phyloP scores from a whole-genome alignment of 306 rosid species.

The Bauhinia variegata region DNA sequence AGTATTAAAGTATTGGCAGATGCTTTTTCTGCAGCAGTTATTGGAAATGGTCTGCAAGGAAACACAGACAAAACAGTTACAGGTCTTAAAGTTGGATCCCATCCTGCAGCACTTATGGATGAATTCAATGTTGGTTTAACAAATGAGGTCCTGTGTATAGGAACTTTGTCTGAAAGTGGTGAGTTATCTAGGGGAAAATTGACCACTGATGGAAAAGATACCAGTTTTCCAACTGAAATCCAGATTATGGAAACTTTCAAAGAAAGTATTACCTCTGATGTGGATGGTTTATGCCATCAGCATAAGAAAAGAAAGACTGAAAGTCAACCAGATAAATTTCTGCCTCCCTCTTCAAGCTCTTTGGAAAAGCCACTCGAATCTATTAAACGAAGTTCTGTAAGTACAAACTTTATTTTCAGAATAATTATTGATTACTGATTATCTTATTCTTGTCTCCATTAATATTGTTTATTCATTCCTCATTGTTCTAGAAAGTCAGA shows the following conservation, averaged over 20 bases:
- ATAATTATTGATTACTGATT: neutral
- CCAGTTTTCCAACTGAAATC: conserved; percentile 38
- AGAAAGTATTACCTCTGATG: conserved; percentile 34
- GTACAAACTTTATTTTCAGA: conserved; percentile 25
- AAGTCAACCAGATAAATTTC: conserved; percentile 25
- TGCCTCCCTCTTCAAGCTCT: conserved; percentile 39
- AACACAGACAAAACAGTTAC: conserved; percentile 36
- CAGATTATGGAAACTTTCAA: conserved; percentile 36
- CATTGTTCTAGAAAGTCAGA: neutral
- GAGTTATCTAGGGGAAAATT: conserved; percentile 37
- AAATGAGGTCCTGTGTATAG: conserved; percentile 28
- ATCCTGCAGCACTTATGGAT: conserved; percentile 42
- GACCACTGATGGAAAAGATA: conserved; percentile 33
- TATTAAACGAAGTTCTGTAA: conserved; percentile 28
- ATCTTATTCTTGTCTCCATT: neutral
- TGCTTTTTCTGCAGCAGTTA: conserved; percentile 39
- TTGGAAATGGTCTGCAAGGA: conserved; percentile 34
- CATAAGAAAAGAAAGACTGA: conserved; percentile 62
- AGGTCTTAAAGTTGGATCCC: conserved; percentile 39
- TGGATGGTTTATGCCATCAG: conserved; percentile 49
- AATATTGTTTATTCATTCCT: neutral
- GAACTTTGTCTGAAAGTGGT: conserved; percentile 34
- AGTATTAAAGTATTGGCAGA: conserved; percentile 30
- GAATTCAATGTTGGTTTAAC: conserved; percentile 36
- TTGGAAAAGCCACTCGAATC: conserved; percentile 43